Base-by-base conservation (phyloP, 192 early-diverging fungal genomes). In the Phlyctochytrium bullatum region DNA sequence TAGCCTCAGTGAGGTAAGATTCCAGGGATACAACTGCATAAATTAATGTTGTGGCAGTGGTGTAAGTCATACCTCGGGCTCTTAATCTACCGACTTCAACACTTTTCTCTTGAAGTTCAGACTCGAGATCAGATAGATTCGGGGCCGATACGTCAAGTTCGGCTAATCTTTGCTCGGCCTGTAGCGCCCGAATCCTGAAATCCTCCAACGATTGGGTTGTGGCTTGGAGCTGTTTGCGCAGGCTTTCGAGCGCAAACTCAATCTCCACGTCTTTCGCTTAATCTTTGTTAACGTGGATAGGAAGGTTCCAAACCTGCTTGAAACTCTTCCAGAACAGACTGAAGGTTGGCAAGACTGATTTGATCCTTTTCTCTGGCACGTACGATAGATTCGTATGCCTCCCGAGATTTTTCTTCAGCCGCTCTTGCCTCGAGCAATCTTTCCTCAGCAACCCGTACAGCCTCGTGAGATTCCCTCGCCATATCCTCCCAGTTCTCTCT, bases 1-100 rank as follows among this genome's bases (percentile, higher is more conserved):
- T 92, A 31, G 94, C 93, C 66, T 98, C 95, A 40, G 88, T 84
- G 47, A 97, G 74, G 69, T 98, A 94, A 33, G 90, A 88, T 73
- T 98, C 92, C 2, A 95, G 81, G 58, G 90, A 92, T 24, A 92
- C 79, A 4, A 92, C 89, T 88, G 52, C 34, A 30, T 14, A 73
- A 61, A 54, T 33, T 24, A 2, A 20, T 29, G 23, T 33, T n/a
- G 24, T 32, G 34, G 25, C 0, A 35, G 1, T 52, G 20, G 30
- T 16, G 10, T n/a, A 23, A 30, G 66, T 30, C 36, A 71, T 67
- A 88, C 86, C 83, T 68, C 91, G 89, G 62, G 88, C 88, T 32
- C 89, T 78, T 34, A 94, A 77, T 70, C 90, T 90, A 36, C 91
- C 91, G 71, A 94, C 84, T 32, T 84, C 68, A n/a, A 80, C 68